These are phyloP conservation scores for Musa itinerans DNA, from an alignment of 176 grass and related monocot species.

Conservation along the genomic window DNA sequence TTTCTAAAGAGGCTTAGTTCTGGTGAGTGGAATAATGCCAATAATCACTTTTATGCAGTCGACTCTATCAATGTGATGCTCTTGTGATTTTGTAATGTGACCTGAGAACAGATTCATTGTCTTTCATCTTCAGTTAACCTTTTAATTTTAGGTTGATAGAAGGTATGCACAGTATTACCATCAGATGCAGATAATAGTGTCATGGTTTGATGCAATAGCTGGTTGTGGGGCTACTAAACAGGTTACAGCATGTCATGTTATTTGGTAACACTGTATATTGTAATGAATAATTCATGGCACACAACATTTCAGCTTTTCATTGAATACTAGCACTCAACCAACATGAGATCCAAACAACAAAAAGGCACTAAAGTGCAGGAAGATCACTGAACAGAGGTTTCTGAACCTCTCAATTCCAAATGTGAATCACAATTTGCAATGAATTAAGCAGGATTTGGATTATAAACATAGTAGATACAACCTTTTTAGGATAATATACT, in stretches of 20 bases:
- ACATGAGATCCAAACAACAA: too few species aligned
- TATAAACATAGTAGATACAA: not conserved
- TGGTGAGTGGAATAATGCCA: not conserved
- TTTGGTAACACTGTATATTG: too few species aligned
- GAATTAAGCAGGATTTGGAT: not conserved
- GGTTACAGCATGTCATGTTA: too few species aligned
- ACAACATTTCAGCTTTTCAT: too few species aligned
- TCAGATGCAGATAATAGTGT: slow-evolving; percentile 91
- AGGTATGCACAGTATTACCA: slow-evolving; percentile 95
- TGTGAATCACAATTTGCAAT: too few species aligned
- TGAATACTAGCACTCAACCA: too few species aligned
- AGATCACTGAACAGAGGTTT: too few species aligned
- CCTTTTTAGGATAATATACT: not conserved
- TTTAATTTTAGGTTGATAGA: slow-evolving; percentile 70
- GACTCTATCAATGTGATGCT: not conserved
- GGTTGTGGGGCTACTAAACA: slow-evolving; percentile 65
- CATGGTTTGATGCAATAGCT: slow-evolving; percentile 77
- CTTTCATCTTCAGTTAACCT: not conserved
- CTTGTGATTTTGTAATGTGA: not conserved
- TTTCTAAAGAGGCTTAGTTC: not conserved
- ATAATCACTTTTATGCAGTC: not conserved
- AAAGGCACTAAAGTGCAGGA: too few species aligned
- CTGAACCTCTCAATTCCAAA: too few species aligned
- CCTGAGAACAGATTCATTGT: not conserved
- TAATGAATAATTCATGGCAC: too few species aligned